Base-by-base conservation (phyloP, 108 stramenopile species). In the Nannochloropsis salina region DNA sequence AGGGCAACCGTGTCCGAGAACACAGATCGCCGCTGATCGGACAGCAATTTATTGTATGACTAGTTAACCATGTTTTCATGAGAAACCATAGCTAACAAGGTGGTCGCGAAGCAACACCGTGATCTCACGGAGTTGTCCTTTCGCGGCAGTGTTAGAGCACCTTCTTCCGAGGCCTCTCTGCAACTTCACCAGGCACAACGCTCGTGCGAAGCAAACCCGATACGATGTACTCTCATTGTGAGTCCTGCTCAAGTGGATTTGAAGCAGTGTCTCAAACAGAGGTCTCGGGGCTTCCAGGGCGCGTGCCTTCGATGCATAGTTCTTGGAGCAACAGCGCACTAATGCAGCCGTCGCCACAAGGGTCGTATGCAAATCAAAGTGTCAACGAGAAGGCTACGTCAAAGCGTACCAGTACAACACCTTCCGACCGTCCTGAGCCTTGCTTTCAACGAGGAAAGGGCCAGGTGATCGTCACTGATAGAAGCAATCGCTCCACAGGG, bases 91-190 rank as follows among this genome's bases (percentile, higher is more conserved):
- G 15, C 0, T 74, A n/a, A 74, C 15, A 74, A 74, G 61, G 61
- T 74, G 61, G 61, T 1, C 61, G n/a, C 61, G 61, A 74, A n/a
- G n/a, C 8, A 3, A 74, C 3, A 74, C 61, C 61, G n/a, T 74
- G 61, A 31, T 6, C 3, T 74, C 61, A 74, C n/a, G 61, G 61
- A 74, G 47, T n/a, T 1, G n/a, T n/a, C 15, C 61, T 15, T n/a
- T 74, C 61, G 61, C 8, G 6, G 3, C 61, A 74, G 61, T 74
- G 61, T 74, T n/a, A 74, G n/a, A 74, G 61, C 61, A 74, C 61
- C 61, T 74, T 74, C 61, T 74, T 74, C 61, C 61, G 61, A 74
- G 15, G 61, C 61, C 61, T 74, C 61, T 74, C 61, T 74, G 61
- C 61, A 74, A 74, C 61, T 74, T 74, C 61, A 74, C 61, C 61